Base-by-base conservation (phyloP, 768 basidiomycete species). In the Pleurotus platypus region DNA sequence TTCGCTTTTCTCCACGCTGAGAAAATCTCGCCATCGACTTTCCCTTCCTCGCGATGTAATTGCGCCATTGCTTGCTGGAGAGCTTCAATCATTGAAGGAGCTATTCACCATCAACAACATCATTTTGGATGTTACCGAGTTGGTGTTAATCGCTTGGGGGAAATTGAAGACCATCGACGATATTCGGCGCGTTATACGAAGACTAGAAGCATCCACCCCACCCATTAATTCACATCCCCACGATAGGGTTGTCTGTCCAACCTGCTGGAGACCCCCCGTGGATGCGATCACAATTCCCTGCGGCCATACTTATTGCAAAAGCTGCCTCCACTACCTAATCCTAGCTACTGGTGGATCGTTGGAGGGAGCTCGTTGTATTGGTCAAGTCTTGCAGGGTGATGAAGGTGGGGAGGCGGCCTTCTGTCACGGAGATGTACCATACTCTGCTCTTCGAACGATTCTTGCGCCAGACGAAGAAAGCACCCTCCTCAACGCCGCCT, bases 281-380 rank as follows among this genome's bases (percentile, higher is more conserved):
- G 62, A 71, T n/a, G 64, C 72, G 1, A 62, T 75, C 61, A 65
- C 63, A 55, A 62, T 81, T 58, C 66, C 67, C 24, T 86, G 85
- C 64, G 72, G 72, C 15, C 84, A 86, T 64, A 60, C 62, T 20
- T 85, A 84, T 63, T 85, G 85, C 68, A 69, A 60, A 26, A 35
- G 65, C 7, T 86, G 84, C 65, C 69, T 85, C 50, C 69, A 74
- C 59, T 70, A 76, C 56, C 73, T 77, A 55, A 66, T 84, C 43
- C 64, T 62, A 40, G 67, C 70, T 4, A 62, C 67, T 2, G 61
- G 69, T 13, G 65, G 70, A 20, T 62, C 67, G 5, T 67, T 67
- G 12, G n/a, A 62, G 53, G 27, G 37, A 18, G 45, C 49, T 20
- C 51, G 49, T 15, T 49, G 26, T 30, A 22, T 48, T 35, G 40